Evolutionary conservation across 176 grass and related monocot species (phyloP), one percentile per base, ranked within the genome.

Genomic region (Carex kokanica): DNA sequence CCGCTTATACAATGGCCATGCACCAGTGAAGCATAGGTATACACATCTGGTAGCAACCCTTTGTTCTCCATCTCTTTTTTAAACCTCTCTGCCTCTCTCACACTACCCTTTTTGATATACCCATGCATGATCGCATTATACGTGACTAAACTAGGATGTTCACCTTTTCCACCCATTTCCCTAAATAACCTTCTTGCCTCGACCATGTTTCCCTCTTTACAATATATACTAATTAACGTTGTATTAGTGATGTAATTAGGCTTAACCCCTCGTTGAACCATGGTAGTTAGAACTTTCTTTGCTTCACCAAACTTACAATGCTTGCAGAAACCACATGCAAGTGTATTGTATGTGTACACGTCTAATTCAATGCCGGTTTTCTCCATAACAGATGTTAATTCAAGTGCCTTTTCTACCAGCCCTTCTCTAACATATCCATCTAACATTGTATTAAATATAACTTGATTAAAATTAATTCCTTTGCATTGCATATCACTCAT

Each of bases 41-140:
- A 95, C 16, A 90, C 64, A 54, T 95, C 95, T 14, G 86, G 83
- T 54, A 87, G 71, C 79, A 98, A 61, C 64, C 91, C 92, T 87
- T 93, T 98, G 83, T 88, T 98, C 52, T 95, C 96, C 96, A 95
- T 98, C 84, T 93, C 92, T 74, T 87, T 90, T 80, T 84, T 93
- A 49, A 98, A 83, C 79, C 84, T 86, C 81, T 93, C 95, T 8
- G 92, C 95, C 86, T 98, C 95, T 0, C 68, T 87, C 79, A 95
- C 87, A 49, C 79, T 90, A 9, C 92, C 84, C 66, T 91, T 95
- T 85, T 98, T 95, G 78, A 84, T 82, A 67, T 91, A 95, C 20
- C 90, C 95, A 85, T 94, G 82, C 7, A 98, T 91, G 89, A 98
- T 91, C 13, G 94, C 90, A 83, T 91, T 95, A 85, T 93, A 98